Evolutionary conservation across 2,329 filamentous ascomycete genomes (phyloP).

Genomic region (Penicillium crustosum): DNA sequence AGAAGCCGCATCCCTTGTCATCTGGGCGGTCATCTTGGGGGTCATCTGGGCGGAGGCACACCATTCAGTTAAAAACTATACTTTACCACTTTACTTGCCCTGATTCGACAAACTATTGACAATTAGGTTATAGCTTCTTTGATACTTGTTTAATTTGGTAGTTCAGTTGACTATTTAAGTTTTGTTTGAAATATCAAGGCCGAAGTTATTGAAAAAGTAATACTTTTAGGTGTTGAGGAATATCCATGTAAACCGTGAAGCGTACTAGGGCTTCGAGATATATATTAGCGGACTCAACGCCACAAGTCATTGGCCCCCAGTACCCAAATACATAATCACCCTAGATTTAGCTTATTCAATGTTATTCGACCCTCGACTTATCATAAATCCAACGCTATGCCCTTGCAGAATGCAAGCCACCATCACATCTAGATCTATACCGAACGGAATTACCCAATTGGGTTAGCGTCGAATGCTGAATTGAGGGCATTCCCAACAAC

Average conservation of each 20-base stretch:
- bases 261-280: fast-evolving
- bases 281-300: neutral
- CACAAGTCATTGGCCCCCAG: neutral
- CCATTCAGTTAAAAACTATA: neutral
- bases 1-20: conserved; percentile 4
- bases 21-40: neutral
- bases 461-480: neutral
- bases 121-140: neutral
- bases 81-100: too few relatives aligned
- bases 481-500: too few relatives aligned
- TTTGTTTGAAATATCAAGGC: neutral
- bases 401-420: neutral
- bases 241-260: fast-evolving
- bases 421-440: neutral
- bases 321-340: neutral
- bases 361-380: neutral
- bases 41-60: neutral
- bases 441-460: neutral
- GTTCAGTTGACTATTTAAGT: neutral
- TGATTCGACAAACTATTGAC: neutral
- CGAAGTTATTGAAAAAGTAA: fast-evolving
- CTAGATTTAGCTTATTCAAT: neutral
- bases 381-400: neutral
- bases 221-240: neutral
- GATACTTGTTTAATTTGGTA: neutral